These are phyloP conservation scores for Microbotryomycetes sp. DNA, from an alignment of 1,284 basidiomycete species.

Conservation along the genomic window DNA sequence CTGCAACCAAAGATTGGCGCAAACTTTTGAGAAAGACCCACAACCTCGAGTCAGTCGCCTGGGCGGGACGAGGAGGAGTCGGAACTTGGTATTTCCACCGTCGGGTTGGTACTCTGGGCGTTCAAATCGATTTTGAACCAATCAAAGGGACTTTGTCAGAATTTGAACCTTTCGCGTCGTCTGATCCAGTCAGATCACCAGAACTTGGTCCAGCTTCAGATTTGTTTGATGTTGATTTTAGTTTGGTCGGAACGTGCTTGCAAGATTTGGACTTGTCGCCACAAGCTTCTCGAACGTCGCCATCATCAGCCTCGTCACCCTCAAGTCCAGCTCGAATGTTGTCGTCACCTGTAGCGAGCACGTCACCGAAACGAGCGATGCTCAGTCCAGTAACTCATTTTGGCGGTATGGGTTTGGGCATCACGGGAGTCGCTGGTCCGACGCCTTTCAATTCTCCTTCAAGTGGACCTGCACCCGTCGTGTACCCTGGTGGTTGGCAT, in stretches of 20 bases:
- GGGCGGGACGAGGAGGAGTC: constrained; percentile 25
- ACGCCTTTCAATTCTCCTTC: neutral
- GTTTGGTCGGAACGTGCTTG: constrained; percentile 11
- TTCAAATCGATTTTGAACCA: constrained; percentile 19
- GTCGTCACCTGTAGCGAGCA: neutral
- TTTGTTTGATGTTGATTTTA: neutral
- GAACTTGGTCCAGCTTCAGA: neutral
- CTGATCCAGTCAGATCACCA: neutral
- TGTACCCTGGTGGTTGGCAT: neutral
- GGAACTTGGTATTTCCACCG: constrained; percentile 18
- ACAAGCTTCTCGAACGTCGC: neutral
- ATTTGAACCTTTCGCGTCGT: neutral
- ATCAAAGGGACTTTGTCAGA: neutral
- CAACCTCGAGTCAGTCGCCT: constrained; percentile 11
- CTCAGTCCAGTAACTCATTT: neutral
- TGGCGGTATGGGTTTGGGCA: neutral
- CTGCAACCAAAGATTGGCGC: constrained; percentile 24
- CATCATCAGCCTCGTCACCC: neutral
- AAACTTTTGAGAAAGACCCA: constrained; percentile 29
- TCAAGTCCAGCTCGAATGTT: neutral
- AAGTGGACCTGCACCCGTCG: neutral
- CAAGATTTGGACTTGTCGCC: neutral
- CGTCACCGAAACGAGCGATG: neutral
- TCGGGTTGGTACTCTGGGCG: neutral
- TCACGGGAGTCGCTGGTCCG: neutral